Evolutionary conservation across 768 basidiomycete genomes (phyloP), one percentile per base, ranked within the genome.

Genomic region (Russula foetens): DNA sequence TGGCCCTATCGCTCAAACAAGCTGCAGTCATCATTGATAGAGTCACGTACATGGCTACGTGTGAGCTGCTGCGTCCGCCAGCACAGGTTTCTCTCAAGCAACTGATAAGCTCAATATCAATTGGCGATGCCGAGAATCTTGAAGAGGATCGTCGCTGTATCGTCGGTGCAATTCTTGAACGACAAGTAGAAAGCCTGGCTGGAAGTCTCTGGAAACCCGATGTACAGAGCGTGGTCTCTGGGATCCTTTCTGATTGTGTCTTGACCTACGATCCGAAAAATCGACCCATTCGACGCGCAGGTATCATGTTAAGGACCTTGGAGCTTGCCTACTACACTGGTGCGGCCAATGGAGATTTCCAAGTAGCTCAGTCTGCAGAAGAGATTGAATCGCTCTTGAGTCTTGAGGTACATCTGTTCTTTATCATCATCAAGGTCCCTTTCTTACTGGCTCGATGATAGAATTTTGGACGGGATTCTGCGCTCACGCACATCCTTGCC

Each of bases 1-100:
- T 71, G 0, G 75, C 74, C 14, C 67, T 75, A 28, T 67, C 73
- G 2, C 70, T 82, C 38, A 82, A 78, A 63, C 85, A 88, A 58
- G 76, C 90, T 7, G 79, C 75, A 0, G 70, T 73, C 8, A 78
- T 90, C 44, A 66, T 92, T 19, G 87, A 90, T 62, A 75, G 84
- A 21, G 73, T 84, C 24, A 85, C 89, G 0, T 86, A 84, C 59
- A 75, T 87, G 24, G 85, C 81, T 14, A 73, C 81, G 2, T 86
- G 80, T 68, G 89, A 92, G 29, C 79, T 92, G 5, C 73, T 88
- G 29, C 73, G 86, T 49, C 65, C 74, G 8, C 72, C 83, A 0
- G 68, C 72, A 6, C 73, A 77, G 14, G 75, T 88, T 6, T 84
- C 85, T 0, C 68, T 88, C 5, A 70, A 68, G 41, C 53, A 38